Percentiles rank a stretch among this genome's conserved stretches.
phyloP scores from a whole-genome alignment of 345 rosid genomes.

The Populus alba region DNA sequence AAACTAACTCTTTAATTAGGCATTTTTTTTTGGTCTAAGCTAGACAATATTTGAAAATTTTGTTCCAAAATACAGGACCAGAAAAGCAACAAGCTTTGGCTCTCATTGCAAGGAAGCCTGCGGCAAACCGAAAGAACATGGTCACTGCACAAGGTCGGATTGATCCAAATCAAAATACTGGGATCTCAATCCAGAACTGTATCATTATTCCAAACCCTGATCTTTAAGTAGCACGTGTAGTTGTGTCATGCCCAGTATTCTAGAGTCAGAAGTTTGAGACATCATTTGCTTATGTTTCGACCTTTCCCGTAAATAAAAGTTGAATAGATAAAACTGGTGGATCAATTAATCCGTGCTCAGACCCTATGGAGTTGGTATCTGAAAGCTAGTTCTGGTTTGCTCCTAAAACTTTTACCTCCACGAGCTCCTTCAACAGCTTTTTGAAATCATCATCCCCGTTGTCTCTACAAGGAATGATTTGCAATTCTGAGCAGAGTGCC shows the following conservation, averaged over 20 bases:
- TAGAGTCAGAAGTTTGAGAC: background rate
- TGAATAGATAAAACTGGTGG: background rate
- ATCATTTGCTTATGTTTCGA: background rate
- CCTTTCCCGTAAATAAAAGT: background rate
- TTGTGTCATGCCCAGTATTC: background rate
- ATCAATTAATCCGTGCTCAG: background rate
- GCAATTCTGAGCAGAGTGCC: slow-evolving; percentile 63
- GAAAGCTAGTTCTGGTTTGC: slow-evolving; percentile 2
- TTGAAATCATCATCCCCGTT: slow-evolving; percentile 40
- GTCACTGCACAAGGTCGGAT: slow-evolving; percentile 15
- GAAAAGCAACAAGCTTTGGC: slow-evolving; percentile 25
- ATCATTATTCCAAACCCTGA: background rate
- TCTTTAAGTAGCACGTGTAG: background rate
- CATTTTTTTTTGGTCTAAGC: background rate
- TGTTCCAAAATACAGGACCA: slow-evolving; percentile 19
- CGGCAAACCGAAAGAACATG: slow-evolving; percentile 17
- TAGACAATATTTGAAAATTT: background rate
- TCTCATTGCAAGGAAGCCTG: slow-evolving; percentile 3
- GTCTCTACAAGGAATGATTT: slow-evolving; percentile 40
- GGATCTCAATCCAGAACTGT: slow-evolving; percentile 14
- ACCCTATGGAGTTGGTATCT: background rate
- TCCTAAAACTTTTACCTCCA: slow-evolving; percentile 28
- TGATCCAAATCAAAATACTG: slow-evolving; percentile 23
- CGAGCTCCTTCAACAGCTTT: slow-evolving; percentile 33
- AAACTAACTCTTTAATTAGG: too few relatives aligned